Base-by-base conservation (phyloP, 768 basidiomycete genomes). In the Boletus pseudo-olivaceus region DNA sequence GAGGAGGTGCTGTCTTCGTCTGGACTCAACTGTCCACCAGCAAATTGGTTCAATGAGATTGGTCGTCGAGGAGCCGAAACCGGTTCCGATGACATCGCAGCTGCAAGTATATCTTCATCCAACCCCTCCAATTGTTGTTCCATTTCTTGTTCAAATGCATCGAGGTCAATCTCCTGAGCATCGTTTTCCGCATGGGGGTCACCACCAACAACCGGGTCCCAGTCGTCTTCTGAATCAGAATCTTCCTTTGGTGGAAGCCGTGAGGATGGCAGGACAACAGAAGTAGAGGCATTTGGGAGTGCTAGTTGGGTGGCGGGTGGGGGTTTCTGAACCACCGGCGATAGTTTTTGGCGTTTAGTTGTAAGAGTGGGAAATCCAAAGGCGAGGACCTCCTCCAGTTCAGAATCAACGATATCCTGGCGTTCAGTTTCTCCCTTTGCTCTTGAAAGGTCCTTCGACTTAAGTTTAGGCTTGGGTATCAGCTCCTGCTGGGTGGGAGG, bases 51-150 rank as follows among this genome's bases (percentile, higher is more conserved):
- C 55, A 83, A 55, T 32, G 83, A 82, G 30, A 84, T 75, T 12
- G 81, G 82, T 34, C 66, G 68, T 40, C 66, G 53, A 37, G 60
- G n/a, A 43, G 58, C 49, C 3, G 65, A 54, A 17, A 65, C 65
- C 4, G 74, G 70, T 42, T 73, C 77, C 15, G 72, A 67, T 17
- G 70, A 66, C 56, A 76, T 67, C 23, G 69, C 78, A 53, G 68
- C 71, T n/a, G 72, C 75, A 39, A 80, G 67, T 54, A 79, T 79
- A 60, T 83, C 81, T n/a, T 80, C 82, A 20, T 78, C 79, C 20
- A 72, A 68, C 26, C 73, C 78, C 32, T 67, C 75, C 17, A 73
- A 40, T 17, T 71, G 67, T 42, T 58, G 55, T 54, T 73, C 69
- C 66, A 73, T 73, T 53, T 74, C 70, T 44, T 60, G 65, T 55